Conservation (phyloP, 2,329 filamentous ascomycete genomes). For the Cytospora chrysosperma region DNA sequence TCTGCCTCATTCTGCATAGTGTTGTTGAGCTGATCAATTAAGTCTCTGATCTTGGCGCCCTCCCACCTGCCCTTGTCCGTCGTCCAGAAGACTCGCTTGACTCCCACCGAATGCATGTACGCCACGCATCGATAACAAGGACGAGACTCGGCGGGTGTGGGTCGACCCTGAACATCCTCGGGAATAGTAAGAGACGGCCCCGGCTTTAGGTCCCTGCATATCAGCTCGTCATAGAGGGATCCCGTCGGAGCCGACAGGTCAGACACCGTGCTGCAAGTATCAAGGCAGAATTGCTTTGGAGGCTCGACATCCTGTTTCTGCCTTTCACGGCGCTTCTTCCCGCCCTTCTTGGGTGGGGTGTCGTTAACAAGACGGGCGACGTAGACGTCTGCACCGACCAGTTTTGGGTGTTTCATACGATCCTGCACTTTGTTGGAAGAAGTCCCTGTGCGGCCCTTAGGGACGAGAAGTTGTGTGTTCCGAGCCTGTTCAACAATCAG, state of each 20-base stretch:
- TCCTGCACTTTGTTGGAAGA: conserved; percentile 31
- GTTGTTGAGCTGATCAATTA: conserved; percentile 46
- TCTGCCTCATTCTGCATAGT: conserved; percentile 25
- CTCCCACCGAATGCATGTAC: conserved; percentile 51
- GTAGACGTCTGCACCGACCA: conserved; percentile 51
- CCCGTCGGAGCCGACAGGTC: conserved; percentile 26
- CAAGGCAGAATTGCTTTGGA: not conserved
- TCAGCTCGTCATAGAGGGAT: conserved; percentile 50
- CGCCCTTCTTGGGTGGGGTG: not conserved
- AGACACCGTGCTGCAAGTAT: conserved; percentile 7
- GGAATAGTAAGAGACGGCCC: not conserved
- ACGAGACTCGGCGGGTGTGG: conserved; percentile 37
- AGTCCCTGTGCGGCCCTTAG: conserved; percentile 5
- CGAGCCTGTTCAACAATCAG: conserved; percentile 33
- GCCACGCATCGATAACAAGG: conserved; percentile 53
- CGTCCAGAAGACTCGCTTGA: conserved; percentile 55
- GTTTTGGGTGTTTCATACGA: conserved; percentile 44
- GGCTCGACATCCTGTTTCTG: not conserved
- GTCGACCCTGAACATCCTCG: not conserved
- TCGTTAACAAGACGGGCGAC: conserved; percentile 41
- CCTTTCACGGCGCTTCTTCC: not conserved
- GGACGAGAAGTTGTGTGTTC: conserved; percentile 25
- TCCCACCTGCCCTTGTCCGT: conserved; percentile 48
- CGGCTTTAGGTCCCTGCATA: conserved; percentile 22
- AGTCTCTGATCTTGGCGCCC: conserved; percentile 47